A percentile compares a stretch with the other conserved stretches of the same genome.
Evolutionary conservation across 75 land plant species (phyloP).

Genomic region (Adiantum capillusveneris): DNA sequence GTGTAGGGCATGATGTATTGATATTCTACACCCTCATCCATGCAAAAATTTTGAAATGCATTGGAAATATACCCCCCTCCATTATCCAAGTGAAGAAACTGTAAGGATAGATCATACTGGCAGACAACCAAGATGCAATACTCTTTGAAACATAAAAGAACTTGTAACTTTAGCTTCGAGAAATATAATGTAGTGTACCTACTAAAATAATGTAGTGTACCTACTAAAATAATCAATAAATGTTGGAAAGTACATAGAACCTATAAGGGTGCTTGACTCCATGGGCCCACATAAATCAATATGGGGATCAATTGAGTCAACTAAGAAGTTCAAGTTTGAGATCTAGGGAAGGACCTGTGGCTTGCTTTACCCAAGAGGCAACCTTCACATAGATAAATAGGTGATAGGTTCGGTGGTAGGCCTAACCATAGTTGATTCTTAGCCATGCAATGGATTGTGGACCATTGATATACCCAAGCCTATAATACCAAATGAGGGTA

Average conservation of each 20-base stretch:
- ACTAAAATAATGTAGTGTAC: not conserved
- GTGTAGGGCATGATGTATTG: conserved; percentile 11
- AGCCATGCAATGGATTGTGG: not conserved
- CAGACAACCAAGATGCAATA: not conserved
- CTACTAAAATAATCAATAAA: not conserved
- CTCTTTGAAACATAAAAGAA: no score
- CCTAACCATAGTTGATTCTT: not conserved
- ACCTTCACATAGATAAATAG: not conserved
- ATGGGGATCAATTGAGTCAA: conserved; percentile 8
- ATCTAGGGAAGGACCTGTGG: not conserved
- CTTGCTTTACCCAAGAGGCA: not conserved
- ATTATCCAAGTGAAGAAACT: conserved; percentile 6
- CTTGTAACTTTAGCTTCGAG: no score
- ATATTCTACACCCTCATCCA: conserved; percentile 3
- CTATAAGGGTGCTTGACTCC: not conserved
- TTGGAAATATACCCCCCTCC: conserved; percentile 10
- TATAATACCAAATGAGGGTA: not conserved
- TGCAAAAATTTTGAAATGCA: conserved; percentile 10
- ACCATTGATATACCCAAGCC: not conserved
- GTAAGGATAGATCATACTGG: not conserved
- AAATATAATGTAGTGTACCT: not conserved
- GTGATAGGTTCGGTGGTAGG: not conserved
- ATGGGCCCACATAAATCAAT: conserved; percentile 21
- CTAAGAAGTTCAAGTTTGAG: not conserved
- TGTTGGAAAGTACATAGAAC: conserved; percentile 1